Base-by-base conservation (phyloP, 208 protist species). In the Leptomonas seymouri region DNA sequence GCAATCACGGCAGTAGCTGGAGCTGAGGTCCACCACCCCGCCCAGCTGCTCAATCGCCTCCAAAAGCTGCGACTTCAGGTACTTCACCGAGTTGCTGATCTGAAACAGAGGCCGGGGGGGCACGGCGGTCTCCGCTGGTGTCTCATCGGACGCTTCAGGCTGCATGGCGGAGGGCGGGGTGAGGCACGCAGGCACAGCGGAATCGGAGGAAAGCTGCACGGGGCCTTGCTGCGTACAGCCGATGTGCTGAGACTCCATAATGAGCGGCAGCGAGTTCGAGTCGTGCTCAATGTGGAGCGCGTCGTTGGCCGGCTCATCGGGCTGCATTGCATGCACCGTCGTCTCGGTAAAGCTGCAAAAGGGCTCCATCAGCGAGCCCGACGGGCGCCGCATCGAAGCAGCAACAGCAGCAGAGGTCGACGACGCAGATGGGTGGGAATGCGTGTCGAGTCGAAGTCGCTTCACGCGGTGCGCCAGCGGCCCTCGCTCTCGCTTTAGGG, bases 61-160 rank as follows among this genome's bases (percentile, higher is more conserved):
- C 15, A 82, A 56, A 0, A 94, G 49, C 70, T 79, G 65, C 14
- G 58, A 51, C 27, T 81, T 78, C n/a, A 74, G 28, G 23, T 74
- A 77, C 28, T 66, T 59, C 11, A 89, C 75, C 2, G 78, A 86
- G 72, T 86, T 84, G 73, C 83, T 90, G 25, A 94, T 79, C 66
- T 94, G 89, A 61, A 94, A 94, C 1, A 74, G 59, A 20, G 55
- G 46, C 8, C 28, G 63, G 20, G 56, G 16, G 0, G 63, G 18
- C 2, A 34, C n/a, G 18, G 18, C 18, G 20, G 25, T 9, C 46
- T 20, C 7, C 16, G 45, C 21, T 46, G 15, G 9, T 3, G 34
- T 9, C 64, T 14, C 49, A 18, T 27, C 23, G 3, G 34, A 3
- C 34, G 9, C 34, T 9, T 27, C 41, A 31, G 53, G 25, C 27